Conservation (phyloP, 139 green algal species). For the Tetradesmus lagerheimii region DNA sequence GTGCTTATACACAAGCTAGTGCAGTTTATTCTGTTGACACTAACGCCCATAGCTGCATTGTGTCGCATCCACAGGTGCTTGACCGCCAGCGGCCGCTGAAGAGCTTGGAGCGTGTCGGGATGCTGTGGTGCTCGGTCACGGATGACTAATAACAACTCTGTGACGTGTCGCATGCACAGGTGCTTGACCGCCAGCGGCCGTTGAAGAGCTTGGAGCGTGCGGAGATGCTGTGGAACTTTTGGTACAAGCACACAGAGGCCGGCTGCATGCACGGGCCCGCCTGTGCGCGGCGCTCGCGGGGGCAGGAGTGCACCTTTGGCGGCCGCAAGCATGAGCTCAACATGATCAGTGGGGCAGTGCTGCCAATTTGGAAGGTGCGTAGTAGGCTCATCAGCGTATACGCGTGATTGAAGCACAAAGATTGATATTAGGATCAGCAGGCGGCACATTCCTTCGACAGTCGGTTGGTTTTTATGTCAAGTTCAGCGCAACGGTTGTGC, state of each 20-base stretch:
- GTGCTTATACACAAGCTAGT: too few relatives aligned
- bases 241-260: slow-evolving; percentile 18
- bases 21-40: too few relatives aligned
- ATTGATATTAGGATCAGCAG: too few relatives aligned
- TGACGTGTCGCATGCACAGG: not conserved
- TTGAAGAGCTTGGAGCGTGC: not conserved
- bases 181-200: not conserved
- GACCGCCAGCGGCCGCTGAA: not conserved
- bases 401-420: too few relatives aligned
- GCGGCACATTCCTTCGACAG: too few relatives aligned
- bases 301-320: not conserved
- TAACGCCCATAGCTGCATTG: too few relatives aligned
- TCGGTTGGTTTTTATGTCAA: too few relatives aligned
- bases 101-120: not conserved
- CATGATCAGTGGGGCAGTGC: slow-evolving; percentile 47
- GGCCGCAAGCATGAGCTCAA: slow-evolving; percentile 13
- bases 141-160: too few relatives aligned
- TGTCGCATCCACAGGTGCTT: too few relatives aligned
- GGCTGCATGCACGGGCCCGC: slow-evolving; percentile 42
- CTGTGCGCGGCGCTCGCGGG: not conserved
- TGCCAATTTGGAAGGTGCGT: slow-evolving; percentile 47
- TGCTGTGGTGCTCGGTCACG: slow-evolving; percentile 25
- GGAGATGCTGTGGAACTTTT: slow-evolving; percentile 30
- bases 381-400: too few relatives aligned
- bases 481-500: too few relatives aligned